Percentiles rank a stretch among this genome's conserved stretches.
phyloP scores from a whole-genome alignment of 176 grass and related monocot species.

The Tillandsia leiboldiana region DNA sequence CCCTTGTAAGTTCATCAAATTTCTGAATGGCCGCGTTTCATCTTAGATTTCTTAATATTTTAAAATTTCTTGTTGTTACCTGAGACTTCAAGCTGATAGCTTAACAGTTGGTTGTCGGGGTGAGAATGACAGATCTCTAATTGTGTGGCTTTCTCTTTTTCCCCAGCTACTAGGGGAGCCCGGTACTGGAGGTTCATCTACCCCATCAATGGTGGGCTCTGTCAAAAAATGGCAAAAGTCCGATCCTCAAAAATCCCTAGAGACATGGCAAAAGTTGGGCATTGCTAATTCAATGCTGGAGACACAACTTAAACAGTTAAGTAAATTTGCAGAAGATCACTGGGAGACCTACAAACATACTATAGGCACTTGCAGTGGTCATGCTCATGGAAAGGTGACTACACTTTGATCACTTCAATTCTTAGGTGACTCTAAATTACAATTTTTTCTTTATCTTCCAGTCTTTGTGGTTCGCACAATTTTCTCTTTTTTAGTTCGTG shows the following conservation, averaged over 20 bases:
- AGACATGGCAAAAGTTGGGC: conserved; percentile 60
- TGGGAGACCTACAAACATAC: conserved; percentile 41
- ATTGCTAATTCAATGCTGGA: conserved; percentile 64
- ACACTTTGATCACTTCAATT: neutral
- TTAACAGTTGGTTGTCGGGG: neutral
- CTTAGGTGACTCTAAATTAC: neutral
- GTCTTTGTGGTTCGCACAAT: no score
- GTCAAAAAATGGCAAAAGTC: conserved; percentile 83
- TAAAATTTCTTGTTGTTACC: no score
- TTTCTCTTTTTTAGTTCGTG: no score
- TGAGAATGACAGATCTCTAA: neutral
- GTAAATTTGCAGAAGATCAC: conserved; percentile 46
- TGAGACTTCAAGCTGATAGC: neutral
- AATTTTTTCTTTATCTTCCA: no score
- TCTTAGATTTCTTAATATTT: no score
- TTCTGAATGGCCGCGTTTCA: neutral
- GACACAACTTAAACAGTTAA: conserved; percentile 56
- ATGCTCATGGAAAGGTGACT: conserved; percentile 47
- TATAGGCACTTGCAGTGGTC: conserved; percentile 43
- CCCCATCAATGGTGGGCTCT: conserved; percentile 89
- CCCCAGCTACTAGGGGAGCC: conserved; percentile 79
- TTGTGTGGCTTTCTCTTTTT: conserved; percentile 12
- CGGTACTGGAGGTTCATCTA: conserved; percentile 87
- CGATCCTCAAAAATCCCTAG: conserved; percentile 65
- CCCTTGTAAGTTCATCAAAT: conserved; percentile 49